Conservation (phyloP, 345 rosid genomes). For the Brassica juncea region DNA sequence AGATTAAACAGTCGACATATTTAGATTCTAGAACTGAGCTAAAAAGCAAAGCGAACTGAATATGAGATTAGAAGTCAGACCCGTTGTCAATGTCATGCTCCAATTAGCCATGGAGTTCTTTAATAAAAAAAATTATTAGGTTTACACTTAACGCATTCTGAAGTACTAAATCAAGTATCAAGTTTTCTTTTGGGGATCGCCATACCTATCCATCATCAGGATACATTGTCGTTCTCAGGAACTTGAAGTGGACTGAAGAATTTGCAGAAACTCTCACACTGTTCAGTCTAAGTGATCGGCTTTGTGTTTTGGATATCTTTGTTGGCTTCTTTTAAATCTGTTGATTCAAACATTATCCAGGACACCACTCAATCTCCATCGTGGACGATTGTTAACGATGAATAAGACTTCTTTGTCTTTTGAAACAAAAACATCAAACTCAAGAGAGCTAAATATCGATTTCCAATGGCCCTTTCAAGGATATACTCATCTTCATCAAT, state of each 20-base stretch:
- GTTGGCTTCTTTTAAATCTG: conserved; percentile 93
- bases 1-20: not conserved
- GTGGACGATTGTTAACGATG: conserved; percentile 29
- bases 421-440: not conserved
- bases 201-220: not conserved
- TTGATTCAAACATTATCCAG: conserved; percentile 88
- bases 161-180: not conserved
- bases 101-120: not conserved
- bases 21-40: not conserved
- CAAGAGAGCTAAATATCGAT: conserved; percentile 15
- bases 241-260: conserved; percentile 69
- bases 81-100: not conserved
- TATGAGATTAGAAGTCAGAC: not conserved
- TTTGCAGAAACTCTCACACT: conserved; percentile 91
- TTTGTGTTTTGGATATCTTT: conserved; percentile 90
- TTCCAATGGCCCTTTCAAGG: conserved; percentile 93
- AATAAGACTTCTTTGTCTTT: not conserved
- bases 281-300: conserved; percentile 86
- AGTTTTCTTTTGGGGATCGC: not conserved
- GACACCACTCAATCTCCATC: conserved; percentile 88
- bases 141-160: not conserved
- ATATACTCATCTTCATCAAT: conserved; percentile 96
- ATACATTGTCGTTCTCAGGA: not conserved
- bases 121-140: no score
- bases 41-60: not conserved